Conservation (phyloP, 2,329 filamentous ascomycete species). For the Endoconidiophora polonica region DNA sequence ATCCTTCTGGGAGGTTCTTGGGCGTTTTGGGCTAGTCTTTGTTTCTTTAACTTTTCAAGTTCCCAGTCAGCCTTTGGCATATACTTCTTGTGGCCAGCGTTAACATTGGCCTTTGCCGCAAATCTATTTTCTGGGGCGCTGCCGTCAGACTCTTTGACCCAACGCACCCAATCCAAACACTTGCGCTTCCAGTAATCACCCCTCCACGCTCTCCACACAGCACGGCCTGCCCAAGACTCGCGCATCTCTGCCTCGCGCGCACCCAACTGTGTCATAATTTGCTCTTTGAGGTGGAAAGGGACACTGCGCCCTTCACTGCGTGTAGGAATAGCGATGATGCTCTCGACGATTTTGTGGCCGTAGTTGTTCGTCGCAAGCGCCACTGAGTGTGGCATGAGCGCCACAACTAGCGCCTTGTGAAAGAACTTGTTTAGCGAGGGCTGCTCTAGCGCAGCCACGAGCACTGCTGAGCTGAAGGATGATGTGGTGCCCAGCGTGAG, state of each 20-base stretch:
- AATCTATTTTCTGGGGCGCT: constrained; percentile 6
- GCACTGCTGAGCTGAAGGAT: constrained; percentile 30
- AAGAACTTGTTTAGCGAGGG: constrained; percentile 34
- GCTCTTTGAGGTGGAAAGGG: constrained; percentile 42
- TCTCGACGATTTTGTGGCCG: constrained; percentile 34
- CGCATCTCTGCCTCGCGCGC: constrained; percentile 32
- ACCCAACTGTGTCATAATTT: constrained; percentile 32
- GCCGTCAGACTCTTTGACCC: constrained; percentile 30
- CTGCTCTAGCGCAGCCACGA: constrained; percentile 32
- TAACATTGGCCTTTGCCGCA: constrained; percentile 6
- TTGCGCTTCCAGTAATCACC: constrained; percentile 40
- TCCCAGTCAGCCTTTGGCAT: constrained; percentile 11
- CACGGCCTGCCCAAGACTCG: constrained; percentile 36
- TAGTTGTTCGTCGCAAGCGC: constrained; percentile 32
- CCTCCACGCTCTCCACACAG: constrained; percentile 41
- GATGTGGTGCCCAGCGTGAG: constrained; percentile 46
- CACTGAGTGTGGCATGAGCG: constrained; percentile 27
- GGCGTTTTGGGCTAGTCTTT: constrained; percentile 2
- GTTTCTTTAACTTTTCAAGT: constrained; percentile 7
- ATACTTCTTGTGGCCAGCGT: constrained; percentile 8
- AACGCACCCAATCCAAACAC: constrained; percentile 37
- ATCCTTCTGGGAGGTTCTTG: constrained; percentile 5
- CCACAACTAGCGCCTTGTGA: constrained; percentile 37
- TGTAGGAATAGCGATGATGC: constrained; percentile 33
- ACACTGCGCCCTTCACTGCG: constrained; percentile 28